A percentile compares a stretch with the other conserved stretches of the same genome.
Evolutionary conservation across 179 eudicot species (phyloP).

Genomic region (Drosera spatulata): DNA sequence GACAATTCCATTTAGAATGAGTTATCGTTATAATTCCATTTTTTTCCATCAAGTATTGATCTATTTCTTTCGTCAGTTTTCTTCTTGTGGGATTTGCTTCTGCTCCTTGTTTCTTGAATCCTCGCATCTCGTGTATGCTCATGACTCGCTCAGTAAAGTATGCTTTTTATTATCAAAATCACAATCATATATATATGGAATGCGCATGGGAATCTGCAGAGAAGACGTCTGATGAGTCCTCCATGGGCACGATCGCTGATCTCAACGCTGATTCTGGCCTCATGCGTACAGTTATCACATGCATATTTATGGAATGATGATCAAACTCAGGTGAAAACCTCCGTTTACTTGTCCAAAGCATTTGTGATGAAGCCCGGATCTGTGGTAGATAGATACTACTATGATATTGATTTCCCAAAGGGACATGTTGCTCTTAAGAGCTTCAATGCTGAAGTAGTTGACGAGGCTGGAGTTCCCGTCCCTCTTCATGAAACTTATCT

Average conservation of each 20-base stretch:
- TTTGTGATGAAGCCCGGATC: constrained; percentile 49
- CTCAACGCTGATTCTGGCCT: constrained; percentile 12
- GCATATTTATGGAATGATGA: constrained; percentile 9
- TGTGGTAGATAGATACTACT: constrained; percentile 40
- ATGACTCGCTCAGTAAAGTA: too few species aligned
- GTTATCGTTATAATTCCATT: too few species aligned
- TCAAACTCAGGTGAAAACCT: constrained; percentile 25
- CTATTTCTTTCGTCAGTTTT: too few species aligned
- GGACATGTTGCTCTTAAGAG: constrained; percentile 61
- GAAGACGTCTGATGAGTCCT: constrained; percentile 20
- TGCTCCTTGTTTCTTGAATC: too few species aligned
- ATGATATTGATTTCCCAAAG: constrained; percentile 50
- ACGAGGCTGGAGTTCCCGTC: constrained; percentile 46
- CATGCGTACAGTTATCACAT: constrained; percentile 10
- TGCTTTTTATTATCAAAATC: too few species aligned
- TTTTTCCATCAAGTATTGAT: too few species aligned
- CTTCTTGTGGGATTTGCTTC: too few species aligned
- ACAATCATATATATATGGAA: too few species aligned
- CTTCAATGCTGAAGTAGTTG: constrained; percentile 64
- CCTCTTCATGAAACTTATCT: constrained; percentile 66
- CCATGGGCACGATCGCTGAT: constrained; percentile 7
- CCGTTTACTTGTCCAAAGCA: constrained; percentile 42
- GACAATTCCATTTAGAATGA: too few species aligned
- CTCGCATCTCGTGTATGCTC: too few species aligned
- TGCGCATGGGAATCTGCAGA: neutral